Evolutionary conservation across 78 protist species (phyloP), one percentile per base, ranked within the genome.

Genomic region (Speleostelium caveatum): DNA sequence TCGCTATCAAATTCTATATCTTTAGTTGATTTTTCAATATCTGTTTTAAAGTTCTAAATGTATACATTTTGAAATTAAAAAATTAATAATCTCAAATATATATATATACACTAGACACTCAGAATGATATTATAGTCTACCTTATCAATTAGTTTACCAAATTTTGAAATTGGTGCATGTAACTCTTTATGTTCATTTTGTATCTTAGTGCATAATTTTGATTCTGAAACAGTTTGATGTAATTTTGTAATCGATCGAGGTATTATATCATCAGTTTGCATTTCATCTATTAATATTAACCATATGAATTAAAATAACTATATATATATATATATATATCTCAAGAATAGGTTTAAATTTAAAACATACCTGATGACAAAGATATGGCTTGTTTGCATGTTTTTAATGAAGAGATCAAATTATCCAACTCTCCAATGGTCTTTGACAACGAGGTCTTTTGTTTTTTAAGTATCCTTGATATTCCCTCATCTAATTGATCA

Each of bases 141-240:
- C 68, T 94, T 94, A 36, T 94, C 96, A 8, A 87, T 45, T 16
- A 87, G 1, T 65, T 94, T 94, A 45, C 96, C 96, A 41, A 87
- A 69, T 80, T 87, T 86, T 8, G 92, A 79, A 19, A 94, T 65
- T n/a, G 85, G 56, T 33, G 83, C 56, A 75, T 92, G 80, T 33
- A 72, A 35, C 28, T 92, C 95, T 53, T 65, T 69, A 26, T 80
- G 90, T 56, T 92, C 95, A 19, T 35, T 58, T 21, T 26, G 41
- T 28, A 75, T 21, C 72, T 87, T 87, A 26, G 56, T 53, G 39
- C 74, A 74, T 10, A 59, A 7, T 41, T 80, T 65, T 19, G 75
- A 67, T 28, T 80, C 89, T 36, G 63, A 53, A 24, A 68, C 7
- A 17, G 89, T 35, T 41, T 66, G 51, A 68, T 80, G 35, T 32